A percentile compares a stretch with the other conserved stretches of the same genome.
Evolutionary conservation across 768 basidiomycete genomes (phyloP).

Genomic region (Artomyces pyxidatus): DNA sequence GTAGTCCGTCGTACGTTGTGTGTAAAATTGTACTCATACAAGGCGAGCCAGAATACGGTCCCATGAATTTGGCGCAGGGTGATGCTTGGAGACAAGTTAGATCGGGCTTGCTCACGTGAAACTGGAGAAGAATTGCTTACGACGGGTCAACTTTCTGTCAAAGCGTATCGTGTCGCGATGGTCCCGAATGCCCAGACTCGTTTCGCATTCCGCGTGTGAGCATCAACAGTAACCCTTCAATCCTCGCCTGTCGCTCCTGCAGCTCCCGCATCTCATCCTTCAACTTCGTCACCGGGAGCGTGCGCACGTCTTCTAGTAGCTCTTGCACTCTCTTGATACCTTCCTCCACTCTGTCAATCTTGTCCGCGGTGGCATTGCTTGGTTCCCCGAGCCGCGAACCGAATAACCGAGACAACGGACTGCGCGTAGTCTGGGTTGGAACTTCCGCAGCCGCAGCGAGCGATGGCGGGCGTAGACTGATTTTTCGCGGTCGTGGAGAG

Average conservation of each 20-base stretch:
- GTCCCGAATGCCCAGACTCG: constrained; percentile 14
- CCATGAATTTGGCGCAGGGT: no score
- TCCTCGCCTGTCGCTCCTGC: constrained; percentile 69
- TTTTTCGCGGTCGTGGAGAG: constrained; percentile 19
- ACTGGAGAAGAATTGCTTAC: no score
- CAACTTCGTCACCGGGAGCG: constrained; percentile 55
- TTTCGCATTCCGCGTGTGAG: constrained; percentile 61
- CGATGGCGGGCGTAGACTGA: constrained; percentile 19
- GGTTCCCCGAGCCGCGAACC: constrained; percentile 11
- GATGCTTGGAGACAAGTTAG: no score
- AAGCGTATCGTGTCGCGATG: constrained; percentile 13
- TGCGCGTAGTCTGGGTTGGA: constrained; percentile 24
- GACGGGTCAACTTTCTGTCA: constrained; percentile 3
- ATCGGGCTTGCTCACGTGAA: no score
- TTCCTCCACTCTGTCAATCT: constrained; percentile 31
- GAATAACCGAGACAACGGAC: constrained; percentile 47
- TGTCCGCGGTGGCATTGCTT: constrained; percentile 16
- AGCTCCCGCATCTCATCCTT: constrained; percentile 81
- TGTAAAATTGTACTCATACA: no score
- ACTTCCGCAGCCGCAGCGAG: constrained; percentile 19
- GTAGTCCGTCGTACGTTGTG: no score
- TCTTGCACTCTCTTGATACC: constrained; percentile 49
- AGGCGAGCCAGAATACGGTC: no score
- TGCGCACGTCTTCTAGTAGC: constrained; percentile 53
- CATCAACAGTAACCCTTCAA: constrained; percentile 62